These are phyloP conservation scores for Agrocybe pediades DNA, from an alignment of 768 basidiomycete species.

Conservation along the genomic window DNA sequence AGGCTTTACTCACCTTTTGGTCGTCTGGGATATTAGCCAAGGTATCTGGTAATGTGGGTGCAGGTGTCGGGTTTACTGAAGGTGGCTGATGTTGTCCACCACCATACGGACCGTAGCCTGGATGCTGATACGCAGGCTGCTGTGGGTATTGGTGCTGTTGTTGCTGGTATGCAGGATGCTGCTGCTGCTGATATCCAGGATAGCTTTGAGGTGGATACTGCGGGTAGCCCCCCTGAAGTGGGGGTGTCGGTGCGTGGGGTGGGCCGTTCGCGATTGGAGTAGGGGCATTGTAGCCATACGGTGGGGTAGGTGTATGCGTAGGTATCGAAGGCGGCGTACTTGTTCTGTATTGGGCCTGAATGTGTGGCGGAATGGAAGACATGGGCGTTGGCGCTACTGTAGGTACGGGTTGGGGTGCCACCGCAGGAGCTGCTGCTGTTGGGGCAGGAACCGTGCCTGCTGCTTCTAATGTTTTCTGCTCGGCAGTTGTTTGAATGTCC, in stretches of 20 bases:
- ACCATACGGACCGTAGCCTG: slow-evolving; percentile 25
- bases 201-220: slow-evolving; percentile 18
- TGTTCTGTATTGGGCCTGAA: slow-evolving; percentile 39
- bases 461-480: slow-evolving; percentile 31
- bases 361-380: slow-evolving; percentile 50
- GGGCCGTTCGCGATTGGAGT: slow-evolving; percentile 15
- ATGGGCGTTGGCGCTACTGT: slow-evolving; percentile 35
- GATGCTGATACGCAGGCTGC: slow-evolving; percentile 19
- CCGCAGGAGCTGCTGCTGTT: not conserved
- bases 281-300: slow-evolving; percentile 20
- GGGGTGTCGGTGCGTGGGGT: slow-evolving; percentile 5
- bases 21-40: slow-evolving; percentile 67
- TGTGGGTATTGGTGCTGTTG: slow-evolving; percentile 8
- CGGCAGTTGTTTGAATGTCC: slow-evolving; percentile 63
- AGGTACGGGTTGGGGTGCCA: slow-evolving; percentile 21
- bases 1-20: slow-evolving; percentile 52
- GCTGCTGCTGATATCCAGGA: slow-evolving; percentile 11
- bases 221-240: slow-evolving; percentile 14
- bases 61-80: slow-evolving; percentile 21
- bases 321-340: slow-evolving; percentile 29
- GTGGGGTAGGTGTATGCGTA: slow-evolving; percentile 24
- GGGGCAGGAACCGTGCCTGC: slow-evolving; percentile 22
- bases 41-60: slow-evolving; percentile 45
- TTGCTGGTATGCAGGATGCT: slow-evolving; percentile 5
- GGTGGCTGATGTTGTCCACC: slow-evolving; percentile 15